phyloP scores from a whole-genome alignment of 2,329 filamentous ascomycete genomes.

The Cladorrhinum sp. region DNA sequence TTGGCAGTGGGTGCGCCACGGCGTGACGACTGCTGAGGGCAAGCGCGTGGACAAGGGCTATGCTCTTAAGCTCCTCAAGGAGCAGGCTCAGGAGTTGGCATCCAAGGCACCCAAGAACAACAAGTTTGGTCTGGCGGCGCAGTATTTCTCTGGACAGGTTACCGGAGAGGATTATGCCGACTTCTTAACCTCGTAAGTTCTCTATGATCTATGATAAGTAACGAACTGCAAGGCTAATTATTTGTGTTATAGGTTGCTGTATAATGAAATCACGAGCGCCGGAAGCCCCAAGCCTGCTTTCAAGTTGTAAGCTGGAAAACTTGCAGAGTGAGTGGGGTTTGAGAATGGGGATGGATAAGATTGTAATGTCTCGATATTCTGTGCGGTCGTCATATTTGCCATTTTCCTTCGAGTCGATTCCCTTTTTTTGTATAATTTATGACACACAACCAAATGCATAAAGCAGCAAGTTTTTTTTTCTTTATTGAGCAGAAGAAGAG shows the following conservation, averaged over 20 bases:
- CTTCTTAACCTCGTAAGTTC: slow-evolving; percentile 77
- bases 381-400: not conserved
- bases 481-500: not conserved
- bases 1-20: slow-evolving; percentile 88
- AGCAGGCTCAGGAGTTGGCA: slow-evolving; percentile 74
- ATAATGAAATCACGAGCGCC: slow-evolving; percentile 81
- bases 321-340: not conserved
- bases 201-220: not conserved
- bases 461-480: not conserved
- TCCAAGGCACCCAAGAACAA: slow-evolving; percentile 78
- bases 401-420: not conserved
- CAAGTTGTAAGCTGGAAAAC: slow-evolving; percentile 51
- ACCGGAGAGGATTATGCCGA: slow-evolving; percentile 98
- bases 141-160: slow-evolving; percentile 90
- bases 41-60: slow-evolving; percentile 93
- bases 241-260: slow-evolving; percentile 60
- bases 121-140: slow-evolving; percentile 84
- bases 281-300: slow-evolving; percentile 59
- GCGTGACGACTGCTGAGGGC: slow-evolving; percentile 76
- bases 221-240: slow-evolving; percentile 9
- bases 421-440: not conserved
- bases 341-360: not conserved
- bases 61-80: slow-evolving; percentile 78
- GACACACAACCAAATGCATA: not conserved
- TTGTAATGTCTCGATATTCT: not conserved